A percentile compares a stretch with the other conserved stretches of the same genome.
phyloP scores from a whole-genome alignment of 495 filamentous ascomycete species.

The Stereocaulon alpinum region DNA sequence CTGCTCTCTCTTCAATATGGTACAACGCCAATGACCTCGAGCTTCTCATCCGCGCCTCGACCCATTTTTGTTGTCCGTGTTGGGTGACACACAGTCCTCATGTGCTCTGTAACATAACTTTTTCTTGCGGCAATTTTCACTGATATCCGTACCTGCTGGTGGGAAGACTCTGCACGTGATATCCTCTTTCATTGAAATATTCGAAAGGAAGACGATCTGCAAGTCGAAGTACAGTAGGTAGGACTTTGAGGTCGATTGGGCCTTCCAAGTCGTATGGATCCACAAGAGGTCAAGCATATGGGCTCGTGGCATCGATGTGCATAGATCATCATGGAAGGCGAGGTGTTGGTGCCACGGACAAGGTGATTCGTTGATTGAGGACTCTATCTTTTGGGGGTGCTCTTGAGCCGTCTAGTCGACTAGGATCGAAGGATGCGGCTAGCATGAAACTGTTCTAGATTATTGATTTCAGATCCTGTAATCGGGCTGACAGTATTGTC shows the following conservation, averaged over 20 bases:
- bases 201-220: slow-evolving; percentile 21
- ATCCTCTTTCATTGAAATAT: slow-evolving; percentile 18
- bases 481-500: slow-evolving; percentile 1
- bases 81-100: slow-evolving; percentile 14
- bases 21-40: slow-evolving; percentile 45
- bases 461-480: background rate
- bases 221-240: slow-evolving; percentile 26
- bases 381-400: background rate
- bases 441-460: slow-evolving; percentile 2
- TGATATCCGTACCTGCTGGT: slow-evolving; percentile 17
- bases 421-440: slow-evolving; percentile 1
- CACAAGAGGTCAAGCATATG: slow-evolving; percentile 19
- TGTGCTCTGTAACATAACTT: slow-evolving; percentile 12
- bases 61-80: slow-evolving; percentile 21
- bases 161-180: slow-evolving; percentile 20
- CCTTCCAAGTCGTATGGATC: slow-evolving; percentile 24
- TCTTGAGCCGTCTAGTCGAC: slow-evolving; percentile 1
- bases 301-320: slow-evolving; percentile 24
- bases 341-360: slow-evolving; percentile 17
- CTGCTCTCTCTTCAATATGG: slow-evolving; percentile 45
- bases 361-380: slow-evolving; percentile 7
- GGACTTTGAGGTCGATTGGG: slow-evolving; percentile 27
- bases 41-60: slow-evolving; percentile 32
- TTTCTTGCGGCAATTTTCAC: slow-evolving; percentile 14
- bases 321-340: slow-evolving; percentile 29